Evolutionary conservation across 176 grass and related monocot species (phyloP).

Genomic region (Rhynchospora breviuscula): DNA sequence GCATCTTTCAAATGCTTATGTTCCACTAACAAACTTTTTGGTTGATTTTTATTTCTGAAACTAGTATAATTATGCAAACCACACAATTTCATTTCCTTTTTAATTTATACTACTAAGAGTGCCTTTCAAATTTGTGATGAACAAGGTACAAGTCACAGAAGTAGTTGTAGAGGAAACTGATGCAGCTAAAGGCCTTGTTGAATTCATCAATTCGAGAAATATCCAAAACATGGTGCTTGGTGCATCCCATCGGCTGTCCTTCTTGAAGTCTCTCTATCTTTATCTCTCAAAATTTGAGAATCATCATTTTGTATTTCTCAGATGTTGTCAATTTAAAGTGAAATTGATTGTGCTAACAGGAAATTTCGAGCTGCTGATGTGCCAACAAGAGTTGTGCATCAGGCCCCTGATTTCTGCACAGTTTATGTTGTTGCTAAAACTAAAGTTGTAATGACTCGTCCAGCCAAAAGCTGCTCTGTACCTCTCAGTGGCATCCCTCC

Average conservation of each 20-base stretch:
- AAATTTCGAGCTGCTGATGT: constrained; percentile 84
- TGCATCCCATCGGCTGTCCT: constrained; percentile 53
- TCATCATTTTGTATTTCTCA: background rate
- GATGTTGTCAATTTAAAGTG: background rate
- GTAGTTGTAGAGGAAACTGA: constrained; percentile 75
- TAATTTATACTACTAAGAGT: background rate
- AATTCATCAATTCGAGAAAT: constrained; percentile 50
- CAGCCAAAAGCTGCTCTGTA: constrained; percentile 46
- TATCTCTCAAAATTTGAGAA: background rate
- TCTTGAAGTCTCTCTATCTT: constrained; percentile 48
- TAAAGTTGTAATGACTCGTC: constrained; percentile 47
- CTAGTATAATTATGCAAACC: background rate
- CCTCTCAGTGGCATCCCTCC: background rate
- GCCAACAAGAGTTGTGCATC: constrained; percentile 55
- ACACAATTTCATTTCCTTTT: background rate
- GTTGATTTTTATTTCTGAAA: background rate
- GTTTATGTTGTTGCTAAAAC: constrained; percentile 70
- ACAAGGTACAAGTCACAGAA: constrained; percentile 51
- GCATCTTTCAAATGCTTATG: background rate
- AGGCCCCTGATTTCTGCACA: constrained; percentile 67
- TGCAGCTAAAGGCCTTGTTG: constrained; percentile 59
- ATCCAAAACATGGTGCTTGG: constrained; percentile 74
- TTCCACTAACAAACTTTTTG: background rate
- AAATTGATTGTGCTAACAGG: constrained; percentile 34
- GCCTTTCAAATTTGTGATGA: background rate